These are phyloP conservation scores for Phytophthora syringae DNA, from an alignment of 352 stramenopile species.

Conservation along the genomic window DNA sequence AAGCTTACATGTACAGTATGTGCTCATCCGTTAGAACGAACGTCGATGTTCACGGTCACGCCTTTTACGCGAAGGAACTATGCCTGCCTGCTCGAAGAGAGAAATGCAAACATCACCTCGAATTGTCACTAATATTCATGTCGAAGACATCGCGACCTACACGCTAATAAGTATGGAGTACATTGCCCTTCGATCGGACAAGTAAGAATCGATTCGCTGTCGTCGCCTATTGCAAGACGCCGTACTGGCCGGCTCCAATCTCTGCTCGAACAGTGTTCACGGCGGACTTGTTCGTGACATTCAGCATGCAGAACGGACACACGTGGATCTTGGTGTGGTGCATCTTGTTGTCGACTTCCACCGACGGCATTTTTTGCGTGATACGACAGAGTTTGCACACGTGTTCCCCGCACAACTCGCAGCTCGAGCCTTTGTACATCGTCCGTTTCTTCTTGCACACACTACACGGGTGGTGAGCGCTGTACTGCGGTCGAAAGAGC, in stretches of 20 bases:
- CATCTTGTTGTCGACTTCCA: constrained; percentile 38
- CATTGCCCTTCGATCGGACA: constrained; percentile 31
- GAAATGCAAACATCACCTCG: too few species aligned
- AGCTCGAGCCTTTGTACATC: constrained; percentile 32
- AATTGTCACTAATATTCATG: constrained; percentile 14
- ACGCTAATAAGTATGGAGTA: constrained; percentile 26
- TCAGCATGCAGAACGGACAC: constrained; percentile 28
- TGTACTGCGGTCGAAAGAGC: constrained; percentile 23
- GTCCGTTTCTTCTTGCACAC: constrained; percentile 36
- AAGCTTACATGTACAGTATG: too few species aligned
- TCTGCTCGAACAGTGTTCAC: constrained; percentile 24
- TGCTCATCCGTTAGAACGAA: too few species aligned
- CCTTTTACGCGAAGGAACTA: too few species aligned
- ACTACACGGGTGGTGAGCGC: constrained; percentile 21
- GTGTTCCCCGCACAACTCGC: constrained; percentile 30
- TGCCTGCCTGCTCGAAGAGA: too few species aligned
- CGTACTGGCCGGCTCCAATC: constrained; percentile 28
- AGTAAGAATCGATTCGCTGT: constrained; percentile 13
- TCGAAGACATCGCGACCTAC: constrained; percentile 15
- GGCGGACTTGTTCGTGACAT: constrained; percentile 24
- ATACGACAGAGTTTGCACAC: constrained; percentile 33
- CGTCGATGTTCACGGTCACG: too few species aligned
- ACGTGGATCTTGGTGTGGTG: constrained; percentile 26
- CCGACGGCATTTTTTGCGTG: constrained; percentile 29
- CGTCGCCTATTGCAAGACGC: constrained; percentile 22